These are phyloP conservation scores for Murraya koenigii DNA, from an alignment of 345 rosid species.

Conservation along the genomic window DNA sequence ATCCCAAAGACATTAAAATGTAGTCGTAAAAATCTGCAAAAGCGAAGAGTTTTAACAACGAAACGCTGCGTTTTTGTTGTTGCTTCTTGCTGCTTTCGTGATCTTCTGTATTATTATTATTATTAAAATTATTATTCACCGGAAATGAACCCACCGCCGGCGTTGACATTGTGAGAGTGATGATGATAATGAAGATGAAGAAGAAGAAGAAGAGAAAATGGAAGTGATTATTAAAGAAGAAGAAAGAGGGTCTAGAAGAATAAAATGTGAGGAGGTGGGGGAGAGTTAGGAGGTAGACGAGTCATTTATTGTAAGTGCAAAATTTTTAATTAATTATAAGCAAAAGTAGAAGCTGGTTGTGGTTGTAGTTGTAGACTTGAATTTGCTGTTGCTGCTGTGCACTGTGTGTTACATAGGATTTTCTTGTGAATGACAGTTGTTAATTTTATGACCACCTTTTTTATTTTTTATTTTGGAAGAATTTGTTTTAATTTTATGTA, in stretches of 20 bases:
- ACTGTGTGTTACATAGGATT: background rate
- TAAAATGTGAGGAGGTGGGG: background rate
- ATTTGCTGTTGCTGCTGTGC: background rate
- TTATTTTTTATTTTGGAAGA: too few species aligned
- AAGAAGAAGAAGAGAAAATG: background rate
- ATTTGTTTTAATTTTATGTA: too few species aligned
- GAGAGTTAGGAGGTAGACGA: conserved; percentile 16
- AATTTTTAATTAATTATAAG: background rate
- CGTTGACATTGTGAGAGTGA: background rate
- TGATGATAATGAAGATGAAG: background rate
- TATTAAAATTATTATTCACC: background rate
- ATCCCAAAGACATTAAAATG: conserved; percentile 76
- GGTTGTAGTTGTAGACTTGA: background rate
- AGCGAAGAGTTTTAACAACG: conserved; percentile 64
- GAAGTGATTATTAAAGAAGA: background rate
- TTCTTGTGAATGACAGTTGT: conserved; percentile 15
- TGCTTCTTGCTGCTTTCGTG: conserved; percentile 17
- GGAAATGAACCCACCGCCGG: background rate
- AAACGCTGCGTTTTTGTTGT: conserved; percentile 34
- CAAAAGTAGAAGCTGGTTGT: background rate
- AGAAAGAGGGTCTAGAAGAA: background rate
- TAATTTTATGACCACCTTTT: background rate
- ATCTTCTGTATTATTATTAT: conserved; percentile 1
- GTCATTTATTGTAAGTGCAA: conserved; percentile 16
- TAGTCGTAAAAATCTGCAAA: conserved; percentile 83